Evolutionary conservation across 768 basidiomycete species (phyloP), one percentile per base, ranked within the genome.

Genomic region (Steccherinum ochraceum): DNA sequence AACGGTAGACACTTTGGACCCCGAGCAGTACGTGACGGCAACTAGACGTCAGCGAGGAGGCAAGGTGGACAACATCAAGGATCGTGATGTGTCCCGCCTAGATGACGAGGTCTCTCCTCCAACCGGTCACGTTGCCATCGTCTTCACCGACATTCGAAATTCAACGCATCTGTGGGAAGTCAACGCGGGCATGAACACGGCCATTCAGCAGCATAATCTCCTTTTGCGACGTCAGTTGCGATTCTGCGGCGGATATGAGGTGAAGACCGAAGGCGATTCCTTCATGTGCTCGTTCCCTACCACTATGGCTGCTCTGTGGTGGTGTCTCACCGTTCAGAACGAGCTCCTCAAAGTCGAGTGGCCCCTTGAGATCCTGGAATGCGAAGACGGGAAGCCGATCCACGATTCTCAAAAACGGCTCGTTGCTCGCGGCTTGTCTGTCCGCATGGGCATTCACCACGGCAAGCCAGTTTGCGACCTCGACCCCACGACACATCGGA

Each of bases 241-340:
- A 24, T 75, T 87, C 40, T 94, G 93, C 60, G 93, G 93, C 24
- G 96, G 96, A 1, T 99, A 98, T 66, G 93, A 97, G 69, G 95
- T 98, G 62, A 99, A 99, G 71, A 99, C 96, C 11, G 96, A 99
- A 83, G 96, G 96, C 24, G 96, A 98, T 61, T 84, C 95, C 0
- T 99, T 99, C 74, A 94, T 99, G 89, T 93, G 93, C 48, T 92
- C 95, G 19, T 99, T 99, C 78, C 89, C 91, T 2, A 89, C 84
- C 2, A 80, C 92, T 12, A 74, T 92, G 1, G 78, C 88, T 0
- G 96, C 92, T 0, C 68, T 97, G 16, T 84, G 92, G 76, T 99
- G 92, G 89, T 86, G 86, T 57, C 73, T 96, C 61, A 83, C 80
- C 24, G 88, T 93, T 16, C 96, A 98, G 65, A 70, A 83, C 24